Evolutionary conservation across 2,329 filamentous ascomycete genomes (phyloP).

Genomic region (Phoma sp.): DNA sequence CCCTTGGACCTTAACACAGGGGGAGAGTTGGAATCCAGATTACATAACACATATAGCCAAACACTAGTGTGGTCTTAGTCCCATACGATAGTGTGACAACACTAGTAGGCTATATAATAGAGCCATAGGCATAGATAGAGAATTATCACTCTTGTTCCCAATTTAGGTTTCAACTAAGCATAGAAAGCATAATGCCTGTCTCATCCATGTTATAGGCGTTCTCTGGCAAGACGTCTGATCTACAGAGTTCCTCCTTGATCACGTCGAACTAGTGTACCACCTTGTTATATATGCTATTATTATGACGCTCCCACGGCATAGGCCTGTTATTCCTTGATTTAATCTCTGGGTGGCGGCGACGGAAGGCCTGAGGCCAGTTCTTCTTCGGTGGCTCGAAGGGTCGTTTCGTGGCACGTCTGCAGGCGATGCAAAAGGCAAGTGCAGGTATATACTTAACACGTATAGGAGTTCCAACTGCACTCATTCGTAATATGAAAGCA

Average conservation of each 20-base stretch:
- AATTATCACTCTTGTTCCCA: too few species aligned
- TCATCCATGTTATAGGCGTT: conserved; percentile 21
- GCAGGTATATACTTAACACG: conserved; percentile 27
- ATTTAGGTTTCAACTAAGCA: too few species aligned
- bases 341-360: conserved; percentile 24
- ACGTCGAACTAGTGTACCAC: conserved; percentile 32
- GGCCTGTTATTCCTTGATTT: conserved; percentile 21
- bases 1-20: too few species aligned
- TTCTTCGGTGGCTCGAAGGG: conserved; percentile 21
- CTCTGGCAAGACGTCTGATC: conserved; percentile 22
- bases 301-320: conserved; percentile 30
- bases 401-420: conserved; percentile 16
- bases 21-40: too few species aligned
- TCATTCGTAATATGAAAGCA: conserved; percentile 24
- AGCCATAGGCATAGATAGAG: too few species aligned
- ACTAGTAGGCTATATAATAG: too few species aligned
- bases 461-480: conserved; percentile 21
- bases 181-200: conserved; percentile 24
- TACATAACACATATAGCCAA: too few species aligned
- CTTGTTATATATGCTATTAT: conserved; percentile 31
- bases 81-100: too few species aligned
- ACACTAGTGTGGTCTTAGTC: too few species aligned
- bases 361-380: conserved; percentile 26
- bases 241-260: conserved; percentile 22
- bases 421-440: conserved; percentile 17